Evolutionary conservation across 306 rosid genomes (phyloP), one percentile per base, ranked within the genome.

Genomic region (Pterocarpus macrocarpus): DNA sequence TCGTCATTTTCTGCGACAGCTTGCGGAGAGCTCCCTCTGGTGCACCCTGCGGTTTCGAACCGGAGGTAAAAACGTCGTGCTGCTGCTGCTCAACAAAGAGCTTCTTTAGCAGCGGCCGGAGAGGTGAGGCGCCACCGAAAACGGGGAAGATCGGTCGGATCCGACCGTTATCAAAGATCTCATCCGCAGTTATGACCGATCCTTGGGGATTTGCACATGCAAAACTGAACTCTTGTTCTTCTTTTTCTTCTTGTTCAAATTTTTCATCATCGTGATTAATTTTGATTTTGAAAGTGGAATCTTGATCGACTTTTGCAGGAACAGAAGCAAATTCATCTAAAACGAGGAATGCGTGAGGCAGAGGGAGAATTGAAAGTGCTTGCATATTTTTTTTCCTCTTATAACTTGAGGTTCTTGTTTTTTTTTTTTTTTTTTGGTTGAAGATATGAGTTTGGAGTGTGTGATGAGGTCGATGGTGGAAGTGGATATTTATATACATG

Each of bases 151-250:
- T 38, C 12, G 90, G 84, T 1, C 90, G 88, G 63, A 92, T 89
- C 84, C 81, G 85, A 8, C 94, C 97, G 86, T 90, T 63, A 0
- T 58, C 69, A 71, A 94, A 94, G 11, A 79, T 69, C 13, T 91
- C 93, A 35, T 90, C 91, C 0, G 94, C 97, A 32, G 77, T 80
- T 28, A 81, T 74, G 55, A 88, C 79, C 4, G 87, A 86, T 7
- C 75, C 84, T 32, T 86, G 85, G 9, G 86, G 80, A 30, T 80
- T 88, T 15, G 67, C 17, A 36, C 82, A 85, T 15, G 41, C 82
- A 22, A 93, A 93, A n/a, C 88, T 85, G 32, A 93, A 93, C 45
- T 93, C 92, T 2, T 76, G 87, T 0, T 84, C 92, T 0, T 68
- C 82, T 43, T 43, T 8, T 43, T 7, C 47, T 22, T 22, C 28